Percentiles rank a stretch among this genome's conserved stretches.
phyloP scores from a whole-genome alignment of 805 yeast species.

The Ascoidea tarda region DNA sequence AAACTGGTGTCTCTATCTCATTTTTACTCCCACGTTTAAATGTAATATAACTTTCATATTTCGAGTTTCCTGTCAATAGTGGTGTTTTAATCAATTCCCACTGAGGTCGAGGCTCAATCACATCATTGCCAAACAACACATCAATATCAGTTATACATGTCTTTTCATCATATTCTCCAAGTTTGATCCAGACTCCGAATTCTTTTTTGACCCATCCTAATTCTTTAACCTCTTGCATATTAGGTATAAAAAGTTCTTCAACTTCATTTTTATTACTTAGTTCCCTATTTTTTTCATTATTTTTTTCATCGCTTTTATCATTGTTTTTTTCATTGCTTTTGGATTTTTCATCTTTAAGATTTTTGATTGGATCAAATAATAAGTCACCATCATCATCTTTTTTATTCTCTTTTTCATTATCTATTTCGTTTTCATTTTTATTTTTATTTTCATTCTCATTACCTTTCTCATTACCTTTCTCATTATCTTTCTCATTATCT shows the following conservation, averaged over 20 bases:
- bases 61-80: conserved; percentile 11
- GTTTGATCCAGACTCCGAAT: conserved; percentile 45
- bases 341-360: no score
- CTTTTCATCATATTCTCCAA: conserved; percentile 24
- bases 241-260: conserved; percentile 15
- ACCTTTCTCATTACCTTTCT: no score
- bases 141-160: conserved; percentile 43
- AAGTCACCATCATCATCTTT: no score
- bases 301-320: no score
- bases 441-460: no score
- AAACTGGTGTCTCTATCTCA: conserved; percentile 13
- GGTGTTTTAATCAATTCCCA: conserved; percentile 35
- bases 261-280: no score
- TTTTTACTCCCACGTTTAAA: not conserved
- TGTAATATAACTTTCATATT: not conserved
- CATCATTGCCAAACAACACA: conserved; percentile 57
- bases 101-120: conserved; percentile 62
- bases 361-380: no score
- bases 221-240: conserved; percentile 18
- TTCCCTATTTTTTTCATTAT: no score
- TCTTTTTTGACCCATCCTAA: conserved; percentile 28
- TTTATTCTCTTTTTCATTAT: no score
- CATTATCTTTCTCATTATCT: no score
- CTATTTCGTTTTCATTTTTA: no score
- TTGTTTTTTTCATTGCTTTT: no score